Percentiles rank a stretch among this genome's conserved stretches.
Evolutionary conservation across 345 rosid species (phyloP).

Genomic region (Gossypium bickii): DNA sequence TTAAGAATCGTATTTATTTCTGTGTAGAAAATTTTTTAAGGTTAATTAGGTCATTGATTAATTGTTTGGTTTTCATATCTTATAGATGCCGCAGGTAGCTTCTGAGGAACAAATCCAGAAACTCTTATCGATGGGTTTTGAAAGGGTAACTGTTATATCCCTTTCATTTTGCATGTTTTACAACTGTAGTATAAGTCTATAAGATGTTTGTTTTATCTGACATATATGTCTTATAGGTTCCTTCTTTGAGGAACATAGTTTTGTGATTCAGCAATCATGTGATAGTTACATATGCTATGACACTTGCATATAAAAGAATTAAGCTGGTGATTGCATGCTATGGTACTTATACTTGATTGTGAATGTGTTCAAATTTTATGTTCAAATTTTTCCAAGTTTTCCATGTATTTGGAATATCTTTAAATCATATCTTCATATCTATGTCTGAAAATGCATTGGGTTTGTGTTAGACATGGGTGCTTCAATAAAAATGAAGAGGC

Average conservation of each 20-base stretch:
- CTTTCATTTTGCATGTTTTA: background rate
- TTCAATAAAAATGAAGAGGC: background rate
- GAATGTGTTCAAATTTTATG: too few relatives aligned
- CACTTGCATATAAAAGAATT: background rate
- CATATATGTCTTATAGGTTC: background rate
- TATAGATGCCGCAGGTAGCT: slow-evolving; percentile 36
- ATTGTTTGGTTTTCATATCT: slow-evolving; percentile 10
- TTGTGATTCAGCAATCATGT: background rate
- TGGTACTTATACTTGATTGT: background rate
- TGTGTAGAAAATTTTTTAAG: background rate
- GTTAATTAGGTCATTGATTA: slow-evolving; percentile 2
- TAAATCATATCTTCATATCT: background rate
- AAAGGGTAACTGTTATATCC: slow-evolving; percentile 43
- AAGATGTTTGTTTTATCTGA: background rate
- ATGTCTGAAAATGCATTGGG: background rate
- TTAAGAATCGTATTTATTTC: background rate
- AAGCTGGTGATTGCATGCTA: background rate
- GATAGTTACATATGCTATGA: background rate
- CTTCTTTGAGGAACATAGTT: background rate
- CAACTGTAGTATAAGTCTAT: background rate
- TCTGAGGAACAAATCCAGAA: slow-evolving; percentile 72
- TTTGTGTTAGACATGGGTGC: background rate
- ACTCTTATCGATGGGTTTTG: slow-evolving; percentile 92
- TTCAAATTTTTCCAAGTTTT: background rate
- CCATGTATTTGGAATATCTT: background rate